phyloP scores from a whole-genome alignment of 352 stramenopile genomes.

The Globisporangium splendens region DNA sequence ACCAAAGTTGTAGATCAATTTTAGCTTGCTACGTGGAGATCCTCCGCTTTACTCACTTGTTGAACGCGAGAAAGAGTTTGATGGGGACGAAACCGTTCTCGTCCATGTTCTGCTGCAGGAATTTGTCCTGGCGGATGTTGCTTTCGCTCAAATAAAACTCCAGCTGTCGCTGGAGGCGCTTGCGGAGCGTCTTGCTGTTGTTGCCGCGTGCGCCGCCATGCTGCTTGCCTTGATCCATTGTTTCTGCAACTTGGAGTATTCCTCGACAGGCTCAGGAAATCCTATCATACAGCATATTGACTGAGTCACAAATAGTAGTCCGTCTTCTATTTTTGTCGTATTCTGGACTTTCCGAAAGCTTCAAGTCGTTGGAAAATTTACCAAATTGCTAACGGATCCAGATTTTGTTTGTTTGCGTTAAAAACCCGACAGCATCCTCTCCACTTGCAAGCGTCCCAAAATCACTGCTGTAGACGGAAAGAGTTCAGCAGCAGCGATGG shows the following conservation, averaged over 20 bases:
- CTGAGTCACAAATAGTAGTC: too few relatives aligned
- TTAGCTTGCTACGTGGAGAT: not conserved
- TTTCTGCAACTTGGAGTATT: not conserved
- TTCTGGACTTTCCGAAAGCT: too few relatives aligned
- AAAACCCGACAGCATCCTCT: too few relatives aligned
- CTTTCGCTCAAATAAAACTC: constrained; percentile 80
- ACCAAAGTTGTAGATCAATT: not conserved
- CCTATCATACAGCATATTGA: too few relatives aligned
- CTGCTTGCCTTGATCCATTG: constrained; percentile 13
- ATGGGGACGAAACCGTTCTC: constrained; percentile 50
- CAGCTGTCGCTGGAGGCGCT: constrained; percentile 74
- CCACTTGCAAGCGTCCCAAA: too few relatives aligned
- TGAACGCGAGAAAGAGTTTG: constrained; percentile 65
- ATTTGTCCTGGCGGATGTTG: constrained; percentile 80
- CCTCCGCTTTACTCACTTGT: constrained; percentile 27
- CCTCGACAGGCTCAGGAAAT: too few relatives aligned
- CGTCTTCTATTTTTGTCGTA: too few relatives aligned
- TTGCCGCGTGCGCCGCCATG: constrained; percentile 4
- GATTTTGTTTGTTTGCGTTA: too few relatives aligned
- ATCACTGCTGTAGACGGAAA: too few relatives aligned
- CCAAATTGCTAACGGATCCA: too few relatives aligned
- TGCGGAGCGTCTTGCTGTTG: constrained; percentile 53
- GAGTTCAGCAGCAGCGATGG: too few relatives aligned
- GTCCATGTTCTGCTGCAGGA: constrained; percentile 74
- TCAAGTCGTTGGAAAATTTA: too few relatives aligned